Base-by-base conservation (phyloP, 2,329 filamentous ascomycete genomes). In the Diaporthe sp. region DNA sequence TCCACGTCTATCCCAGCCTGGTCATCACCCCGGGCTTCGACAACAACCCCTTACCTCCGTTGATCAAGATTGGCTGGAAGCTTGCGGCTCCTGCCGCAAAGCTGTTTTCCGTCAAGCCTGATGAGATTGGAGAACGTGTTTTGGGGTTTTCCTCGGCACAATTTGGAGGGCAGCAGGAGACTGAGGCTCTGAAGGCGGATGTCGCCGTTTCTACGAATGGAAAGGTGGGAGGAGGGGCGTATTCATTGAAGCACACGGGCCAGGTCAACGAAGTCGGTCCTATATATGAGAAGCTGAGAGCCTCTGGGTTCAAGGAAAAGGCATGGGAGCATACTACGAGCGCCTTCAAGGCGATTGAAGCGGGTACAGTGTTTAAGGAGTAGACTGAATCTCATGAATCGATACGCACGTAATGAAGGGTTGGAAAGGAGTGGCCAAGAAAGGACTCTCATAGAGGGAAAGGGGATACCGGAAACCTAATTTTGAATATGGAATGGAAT, bases 21-120 rank as follows among this genome's bases (percentile, higher is more conserved):
- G 39, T 65, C 3, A 46, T 65, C 59, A 65, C 59, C 3, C 59
- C 39, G 1, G 59, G 59, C n/a, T 46, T 65, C n/a, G 59, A 46
- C n/a, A 46, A 65, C 15, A 65, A 65, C 25, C 59, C 59, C 15
- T 31, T 65, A 3, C 59, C 39, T 6, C 59, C 59, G 3, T 1
- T 46, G n/a, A 31, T 65, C 25, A 65, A 46, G n/a, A 22, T 65
- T 3, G 59, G n/a, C 15, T 65, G 39, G 59, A 65, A 65, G 39
- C 25, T 65, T 31, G 39, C 59, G 0, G 59, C 59, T 6, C 59
- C 59, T 7, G n/a, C 25, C 2, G 39, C 59, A 10, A 65, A 46
- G 4, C 25, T 65, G 17, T 65, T 65, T 4, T 25, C 59, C 5
- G 59, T 65, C 15, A 65, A 65, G 59, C 59, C 59, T 13, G 59